Base-by-base conservation (phyloP, 2,329 filamentous ascomycete genomes). In the Aaosphaeria arxii region DNA sequence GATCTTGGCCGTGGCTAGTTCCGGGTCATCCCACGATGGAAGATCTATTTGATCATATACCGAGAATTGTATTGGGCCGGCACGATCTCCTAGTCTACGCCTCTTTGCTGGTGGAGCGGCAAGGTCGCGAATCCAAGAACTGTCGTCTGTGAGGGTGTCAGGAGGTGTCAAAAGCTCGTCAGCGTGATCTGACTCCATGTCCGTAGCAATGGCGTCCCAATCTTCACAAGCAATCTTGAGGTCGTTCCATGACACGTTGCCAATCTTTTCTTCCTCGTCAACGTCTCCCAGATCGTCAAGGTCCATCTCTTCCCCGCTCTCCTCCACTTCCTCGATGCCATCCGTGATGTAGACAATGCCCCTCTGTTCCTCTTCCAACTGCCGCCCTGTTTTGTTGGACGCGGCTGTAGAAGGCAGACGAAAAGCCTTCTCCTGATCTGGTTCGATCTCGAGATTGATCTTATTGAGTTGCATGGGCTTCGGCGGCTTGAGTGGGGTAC, bases 381-480 rank as follows among this genome's bases (percentile, higher is more conserved):
- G 74, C 6, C 74, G 69, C 7, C 71, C 68, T 30, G 74, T 71
- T 56, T 81, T 79, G 36, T 76, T 74, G 11, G 68, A 56, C 28
- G 55, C 51, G 1, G 80, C 77, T 29, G 83, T 79, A 1, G 85
- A 85, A n/a, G 66, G 64, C 31, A 92, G 82, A 47, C 85, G 84
- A 67, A 97, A 99, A 29, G 81, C 78, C 58, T 91, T 90, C 68
- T 95, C 89, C 56, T 95, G 88, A 59, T 97, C 94, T 42, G 83
- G 80, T 3, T 89, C 87, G 32, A 97, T 76, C 52, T 99, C 94
- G 11, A 99, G 78, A 52, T 84, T 91, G 48, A 96, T 79, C 70
- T 99, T 99, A 17, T 87, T 91, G 0, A 91, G 90, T 5, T 91
- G 81, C 4, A 97, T 78, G 11, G 89, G 79, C 70, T 91, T 94